These are phyloP conservation scores for Scutellaria galericulata DNA, from an alignment of 257 asterid genomes.

Conservation along the genomic window DNA sequence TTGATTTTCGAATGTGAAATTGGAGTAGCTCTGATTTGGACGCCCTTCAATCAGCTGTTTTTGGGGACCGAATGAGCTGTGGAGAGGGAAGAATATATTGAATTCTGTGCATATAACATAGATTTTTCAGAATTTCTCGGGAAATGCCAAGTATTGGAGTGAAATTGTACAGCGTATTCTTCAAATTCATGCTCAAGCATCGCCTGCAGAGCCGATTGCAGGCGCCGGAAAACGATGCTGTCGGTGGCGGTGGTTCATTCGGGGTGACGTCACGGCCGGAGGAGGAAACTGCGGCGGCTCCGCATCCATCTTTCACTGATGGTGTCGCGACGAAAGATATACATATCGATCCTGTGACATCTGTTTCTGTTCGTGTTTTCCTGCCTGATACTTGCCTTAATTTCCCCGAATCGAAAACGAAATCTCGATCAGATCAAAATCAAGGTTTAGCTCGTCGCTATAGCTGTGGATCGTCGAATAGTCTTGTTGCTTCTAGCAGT, in stretches of 20 bases:
- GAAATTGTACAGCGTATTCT: constrained; percentile 83
- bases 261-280: constrained; percentile 89
- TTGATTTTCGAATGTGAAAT: constrained; percentile 35
- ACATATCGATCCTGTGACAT: constrained; percentile 82
- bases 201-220: constrained; percentile 86
- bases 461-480: constrained; percentile 57
- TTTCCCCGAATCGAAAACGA: constrained; percentile 49
- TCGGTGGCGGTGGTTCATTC: constrained; percentile 55
- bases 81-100: constrained; percentile 10
- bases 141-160: constrained; percentile 95
- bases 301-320: constrained; percentile 76
- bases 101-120: constrained; percentile 23
- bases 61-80: constrained; percentile 35
- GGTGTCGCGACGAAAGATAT: constrained; percentile 92
- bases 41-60: constrained; percentile 46
- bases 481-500: constrained; percentile 50
- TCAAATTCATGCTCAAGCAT: constrained; percentile 88
- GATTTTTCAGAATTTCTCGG: constrained; percentile 17
- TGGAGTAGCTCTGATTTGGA: constrained; percentile 33
- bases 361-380: constrained; percentile 76
- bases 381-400: constrained; percentile 79
- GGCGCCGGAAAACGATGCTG: constrained; percentile 47
- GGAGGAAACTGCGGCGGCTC: constrained; percentile 72
- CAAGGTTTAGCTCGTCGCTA: constrained; percentile 51
- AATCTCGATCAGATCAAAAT: constrained; percentile 49